Conservation (phyloP, 1,284 basidiomycete genomes). For the Puccinia triticina region DNA sequence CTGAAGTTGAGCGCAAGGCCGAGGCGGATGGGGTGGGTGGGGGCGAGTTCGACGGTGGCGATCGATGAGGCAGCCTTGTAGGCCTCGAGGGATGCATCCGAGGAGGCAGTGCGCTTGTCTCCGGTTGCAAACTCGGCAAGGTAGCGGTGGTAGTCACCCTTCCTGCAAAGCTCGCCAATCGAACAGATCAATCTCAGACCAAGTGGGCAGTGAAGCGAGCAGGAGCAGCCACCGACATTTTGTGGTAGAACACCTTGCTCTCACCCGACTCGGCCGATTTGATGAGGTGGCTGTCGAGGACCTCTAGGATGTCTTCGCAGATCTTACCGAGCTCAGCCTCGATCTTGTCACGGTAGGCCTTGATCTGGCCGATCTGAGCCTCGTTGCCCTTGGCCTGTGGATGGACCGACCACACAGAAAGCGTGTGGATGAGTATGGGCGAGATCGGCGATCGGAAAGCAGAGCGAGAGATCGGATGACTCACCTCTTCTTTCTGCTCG, state of each 20-base stretch:
- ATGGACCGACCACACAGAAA: neutral
- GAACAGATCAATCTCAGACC: neutral
- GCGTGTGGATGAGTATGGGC: neutral
- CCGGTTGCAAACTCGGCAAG: slow-evolving; percentile 64
- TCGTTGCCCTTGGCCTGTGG: slow-evolving; percentile 58
- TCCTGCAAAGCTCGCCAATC: slow-evolving; percentile 55
- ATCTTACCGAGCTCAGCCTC: slow-evolving; percentile 58
- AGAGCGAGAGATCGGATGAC: slow-evolving; percentile 40
- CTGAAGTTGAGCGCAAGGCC: slow-evolving; percentile 64
- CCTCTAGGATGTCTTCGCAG: slow-evolving; percentile 59
- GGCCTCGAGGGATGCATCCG: slow-evolving; percentile 61
- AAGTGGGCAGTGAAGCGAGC: neutral
- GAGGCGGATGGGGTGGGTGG: slow-evolving; percentile 63
- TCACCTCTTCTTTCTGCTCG: slow-evolving; percentile 63
- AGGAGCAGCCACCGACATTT: slow-evolving; percentile 56
- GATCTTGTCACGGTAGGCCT: slow-evolving; percentile 60
- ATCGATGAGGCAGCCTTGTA: slow-evolving; percentile 63
- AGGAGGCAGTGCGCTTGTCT: slow-evolving; percentile 56
- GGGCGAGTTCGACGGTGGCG: slow-evolving; percentile 62
- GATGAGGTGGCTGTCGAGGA: slow-evolving; percentile 60
- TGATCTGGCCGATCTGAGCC: slow-evolving; percentile 58
- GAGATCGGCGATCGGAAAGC: neutral
- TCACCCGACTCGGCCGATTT: slow-evolving; percentile 60
- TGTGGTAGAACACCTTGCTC: slow-evolving; percentile 60
- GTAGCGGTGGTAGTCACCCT: slow-evolving; percentile 65